Evolutionary conservation across 768 basidiomycete species (phyloP).

Genomic region (Heimioporus sp.): DNA sequence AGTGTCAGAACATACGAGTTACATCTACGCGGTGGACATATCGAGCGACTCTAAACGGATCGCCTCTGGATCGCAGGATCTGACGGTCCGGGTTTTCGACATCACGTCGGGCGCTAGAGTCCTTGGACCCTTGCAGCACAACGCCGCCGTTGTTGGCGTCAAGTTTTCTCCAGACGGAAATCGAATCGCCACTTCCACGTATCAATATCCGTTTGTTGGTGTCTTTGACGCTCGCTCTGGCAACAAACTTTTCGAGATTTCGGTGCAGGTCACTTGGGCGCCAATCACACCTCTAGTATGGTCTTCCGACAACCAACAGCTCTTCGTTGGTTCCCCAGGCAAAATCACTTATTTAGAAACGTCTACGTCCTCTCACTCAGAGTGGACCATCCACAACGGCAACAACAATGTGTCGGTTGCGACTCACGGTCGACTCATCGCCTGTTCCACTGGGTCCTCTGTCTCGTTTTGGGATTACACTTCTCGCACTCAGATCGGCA

Average conservation of each 20-base stretch:
- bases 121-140: neutral
- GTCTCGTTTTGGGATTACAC: constrained; percentile 8
- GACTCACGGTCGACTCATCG: neutral
- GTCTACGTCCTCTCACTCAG: neutral
- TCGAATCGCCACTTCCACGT: neutral
- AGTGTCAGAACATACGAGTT: neutral
- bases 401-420: neutral
- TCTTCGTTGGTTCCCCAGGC: neutral
- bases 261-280: neutral
- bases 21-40: neutral
- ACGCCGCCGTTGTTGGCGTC: neutral
- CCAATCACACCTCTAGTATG: neutral
- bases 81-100: neutral
- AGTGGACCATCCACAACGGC: constrained; percentile 1
- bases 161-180: neutral
- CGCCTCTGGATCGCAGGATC: neutral
- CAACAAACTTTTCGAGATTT: neutral
- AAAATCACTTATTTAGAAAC: neutral
- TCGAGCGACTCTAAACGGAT: neutral
- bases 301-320: neutral
- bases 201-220: neutral
- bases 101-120: neutral
- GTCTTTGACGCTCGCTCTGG: neutral
- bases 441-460: neutral
- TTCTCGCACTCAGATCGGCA: neutral